Evolutionary conservation across 768 basidiomycete species (phyloP).

Genomic region (Boletus rubescentipes): DNA sequence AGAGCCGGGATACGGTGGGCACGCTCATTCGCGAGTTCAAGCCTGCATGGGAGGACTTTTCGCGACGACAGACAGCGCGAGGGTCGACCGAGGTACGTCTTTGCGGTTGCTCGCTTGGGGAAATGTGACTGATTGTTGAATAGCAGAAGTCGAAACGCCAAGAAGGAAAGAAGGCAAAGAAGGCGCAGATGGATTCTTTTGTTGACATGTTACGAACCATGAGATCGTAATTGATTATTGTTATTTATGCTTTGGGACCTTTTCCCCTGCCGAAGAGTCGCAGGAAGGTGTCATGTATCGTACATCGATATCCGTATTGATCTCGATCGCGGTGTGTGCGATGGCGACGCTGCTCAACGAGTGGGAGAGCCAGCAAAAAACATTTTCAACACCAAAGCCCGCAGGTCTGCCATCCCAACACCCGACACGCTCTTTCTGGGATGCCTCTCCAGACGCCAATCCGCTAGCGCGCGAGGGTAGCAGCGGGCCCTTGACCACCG

Average conservation of each 20-base stretch:
- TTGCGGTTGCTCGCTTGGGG: background rate
- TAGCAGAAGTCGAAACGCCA: background rate
- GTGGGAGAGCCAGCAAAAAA: background rate
- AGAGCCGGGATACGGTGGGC: constrained; percentile 1
- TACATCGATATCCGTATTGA: background rate
- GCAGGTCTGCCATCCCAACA: constrained; percentile 53
- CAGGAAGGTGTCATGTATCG: background rate
- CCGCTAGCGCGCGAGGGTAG: constrained; percentile 70
- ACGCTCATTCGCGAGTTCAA: constrained; percentile 11
- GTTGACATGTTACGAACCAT: constrained; percentile 16
- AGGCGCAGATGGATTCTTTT: constrained; percentile 2
- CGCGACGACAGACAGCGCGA: background rate
- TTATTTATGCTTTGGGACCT: background rate
- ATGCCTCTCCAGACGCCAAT: constrained; percentile 54
- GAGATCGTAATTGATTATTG: background rate
- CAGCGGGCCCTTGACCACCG: constrained; percentile 50
- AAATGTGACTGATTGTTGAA: background rate
- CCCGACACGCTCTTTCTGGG: constrained; percentile 75
- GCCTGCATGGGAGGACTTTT: constrained; percentile 8
- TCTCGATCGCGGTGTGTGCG: background rate
- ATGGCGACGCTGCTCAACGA: constrained; percentile 8
- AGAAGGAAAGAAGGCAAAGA: background rate
- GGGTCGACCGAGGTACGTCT: constrained; percentile 1
- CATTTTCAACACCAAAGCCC: constrained; percentile 11
- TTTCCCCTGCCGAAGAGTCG: background rate